Percentiles rank a stretch among this genome's conserved stretches.
Conservation (phyloP, 768 basidiomycete genomes). For the Boletus subcaerulescens region DNA sequence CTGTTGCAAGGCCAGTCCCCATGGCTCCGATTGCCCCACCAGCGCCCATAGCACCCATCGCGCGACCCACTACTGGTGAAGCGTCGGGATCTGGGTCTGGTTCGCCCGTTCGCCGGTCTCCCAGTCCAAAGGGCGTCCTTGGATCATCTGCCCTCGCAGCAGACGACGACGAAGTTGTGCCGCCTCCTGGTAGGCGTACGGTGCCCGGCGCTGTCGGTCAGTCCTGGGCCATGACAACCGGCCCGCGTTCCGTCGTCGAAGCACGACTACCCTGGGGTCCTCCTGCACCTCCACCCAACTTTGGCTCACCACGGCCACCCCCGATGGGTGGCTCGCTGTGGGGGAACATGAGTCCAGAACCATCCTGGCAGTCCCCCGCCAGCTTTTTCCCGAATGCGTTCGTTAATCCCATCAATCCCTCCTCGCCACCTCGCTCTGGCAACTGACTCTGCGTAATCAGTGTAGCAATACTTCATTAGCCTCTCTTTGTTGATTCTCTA, state of each 20-base stretch:
- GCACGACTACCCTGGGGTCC: slow-evolving; percentile 47
- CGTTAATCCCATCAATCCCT: slow-evolving; percentile 44
- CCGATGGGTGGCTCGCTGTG: slow-evolving; percentile 39
- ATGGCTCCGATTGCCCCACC: slow-evolving; percentile 37
- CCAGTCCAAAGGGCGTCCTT: slow-evolving; percentile 62
- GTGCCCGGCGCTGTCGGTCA: slow-evolving; percentile 42
- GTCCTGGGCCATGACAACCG: slow-evolving; percentile 46
- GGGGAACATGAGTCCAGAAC: slow-evolving; percentile 37
- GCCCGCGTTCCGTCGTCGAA: slow-evolving; percentile 43
- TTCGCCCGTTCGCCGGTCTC: slow-evolving; percentile 50
- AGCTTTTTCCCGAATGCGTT: slow-evolving; percentile 49
- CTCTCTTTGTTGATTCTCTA: background rate
- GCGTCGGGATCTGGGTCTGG: slow-evolving; percentile 55
- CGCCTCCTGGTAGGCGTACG: slow-evolving; percentile 44
- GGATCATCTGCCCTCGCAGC: slow-evolving; percentile 77
- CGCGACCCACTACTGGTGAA: slow-evolving; percentile 40
- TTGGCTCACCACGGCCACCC: slow-evolving; percentile 34
- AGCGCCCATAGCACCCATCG: slow-evolving; percentile 70
- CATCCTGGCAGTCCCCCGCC: slow-evolving; percentile 51
- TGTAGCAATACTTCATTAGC: slow-evolving; percentile 19
- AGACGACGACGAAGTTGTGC: slow-evolving; percentile 78
- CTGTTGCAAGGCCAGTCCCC: slow-evolving; percentile 48
- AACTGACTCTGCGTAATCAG: slow-evolving; percentile 27
- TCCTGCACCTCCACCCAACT: slow-evolving; percentile 35
- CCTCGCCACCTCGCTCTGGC: slow-evolving; percentile 44